phyloP scores from a whole-genome alignment of 2,329 filamentous ascomycete genomes.

The Immersiporthe knoxdaviesiana region DNA sequence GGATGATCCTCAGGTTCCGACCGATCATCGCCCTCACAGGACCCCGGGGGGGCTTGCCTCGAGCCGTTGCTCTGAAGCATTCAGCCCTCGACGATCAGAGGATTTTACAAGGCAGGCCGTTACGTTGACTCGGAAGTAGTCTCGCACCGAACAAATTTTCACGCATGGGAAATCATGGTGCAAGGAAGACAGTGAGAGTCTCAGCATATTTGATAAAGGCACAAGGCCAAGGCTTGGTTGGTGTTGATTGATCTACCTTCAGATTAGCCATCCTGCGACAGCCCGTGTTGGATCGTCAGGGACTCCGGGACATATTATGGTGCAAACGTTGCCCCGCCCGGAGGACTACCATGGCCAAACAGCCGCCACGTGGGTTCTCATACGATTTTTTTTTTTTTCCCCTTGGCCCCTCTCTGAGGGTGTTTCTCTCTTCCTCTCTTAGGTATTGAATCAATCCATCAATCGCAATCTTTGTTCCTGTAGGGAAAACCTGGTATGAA shows the following conservation, averaged over 20 bases:
- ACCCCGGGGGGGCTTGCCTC: background rate
- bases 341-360: constrained; percentile 7
- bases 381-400: background rate
- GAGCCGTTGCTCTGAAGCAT: background rate
- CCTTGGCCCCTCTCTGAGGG: too few relatives aligned
- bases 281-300: constrained; percentile 34
- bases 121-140: background rate
- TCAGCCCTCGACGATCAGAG: background rate
- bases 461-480: background rate
- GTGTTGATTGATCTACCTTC: constrained; percentile 34
- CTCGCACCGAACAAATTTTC: background rate
- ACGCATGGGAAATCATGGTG: background rate
- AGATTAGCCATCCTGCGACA: constrained; percentile 35
- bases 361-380: background rate
- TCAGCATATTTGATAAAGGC: constrained; percentile 14
- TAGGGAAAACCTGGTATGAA: background rate
- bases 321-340: constrained; percentile 21
- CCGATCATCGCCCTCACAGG: background rate
- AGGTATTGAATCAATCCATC: background rate
- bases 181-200: background rate
- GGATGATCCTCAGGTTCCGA: background rate
- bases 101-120: background rate
- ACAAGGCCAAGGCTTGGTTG: constrained; percentile 17
- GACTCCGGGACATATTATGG: constrained; percentile 22
- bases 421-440: background rate